These are phyloP conservation scores for Kwoniella newhampshirensis DNA, from an alignment of 768 basidiomycete genomes.

Conservation along the genomic window DNA sequence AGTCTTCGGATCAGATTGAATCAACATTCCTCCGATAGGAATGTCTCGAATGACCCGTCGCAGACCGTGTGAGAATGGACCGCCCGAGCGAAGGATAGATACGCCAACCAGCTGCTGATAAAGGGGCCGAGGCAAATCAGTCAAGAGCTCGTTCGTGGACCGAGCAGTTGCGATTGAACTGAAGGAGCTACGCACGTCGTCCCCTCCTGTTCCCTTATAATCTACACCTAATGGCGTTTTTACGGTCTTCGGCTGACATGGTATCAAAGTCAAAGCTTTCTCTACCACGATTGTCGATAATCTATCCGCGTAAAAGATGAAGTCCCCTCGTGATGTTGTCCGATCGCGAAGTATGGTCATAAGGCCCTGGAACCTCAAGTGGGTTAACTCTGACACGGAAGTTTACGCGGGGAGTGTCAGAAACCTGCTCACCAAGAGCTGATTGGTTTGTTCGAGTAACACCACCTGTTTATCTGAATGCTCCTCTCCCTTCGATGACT, in stretches of 20 bases:
- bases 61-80: conserved; percentile 87
- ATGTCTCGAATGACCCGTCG: conserved; percentile 81
- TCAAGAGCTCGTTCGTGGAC: background rate
- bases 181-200: conserved; percentile 57
- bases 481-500: conserved; percentile 30
- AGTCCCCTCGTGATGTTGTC: conserved; percentile 74
- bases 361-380: conserved; percentile 64
- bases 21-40: conserved; percentile 80
- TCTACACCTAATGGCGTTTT: conserved; percentile 67
- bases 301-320: conserved; percentile 87
- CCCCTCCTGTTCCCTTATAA: conserved; percentile 63
- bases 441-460: conserved; percentile 73
- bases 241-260: conserved; percentile 62
- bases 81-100: conserved; percentile 86
- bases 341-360: conserved; percentile 78
- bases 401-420: background rate
- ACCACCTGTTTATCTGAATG: conserved; percentile 57
- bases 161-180: too few species aligned
- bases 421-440: conserved; percentile 63
- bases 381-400: background rate
- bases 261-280: conserved; percentile 77
- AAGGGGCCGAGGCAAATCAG: background rate
- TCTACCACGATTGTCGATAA: conserved; percentile 82
- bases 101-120: conserved; percentile 77
- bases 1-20: conserved; percentile 78